phyloP scores from a whole-genome alignment of 495 filamentous ascomycete species.

The Podospora pseudopauciseta region DNA sequence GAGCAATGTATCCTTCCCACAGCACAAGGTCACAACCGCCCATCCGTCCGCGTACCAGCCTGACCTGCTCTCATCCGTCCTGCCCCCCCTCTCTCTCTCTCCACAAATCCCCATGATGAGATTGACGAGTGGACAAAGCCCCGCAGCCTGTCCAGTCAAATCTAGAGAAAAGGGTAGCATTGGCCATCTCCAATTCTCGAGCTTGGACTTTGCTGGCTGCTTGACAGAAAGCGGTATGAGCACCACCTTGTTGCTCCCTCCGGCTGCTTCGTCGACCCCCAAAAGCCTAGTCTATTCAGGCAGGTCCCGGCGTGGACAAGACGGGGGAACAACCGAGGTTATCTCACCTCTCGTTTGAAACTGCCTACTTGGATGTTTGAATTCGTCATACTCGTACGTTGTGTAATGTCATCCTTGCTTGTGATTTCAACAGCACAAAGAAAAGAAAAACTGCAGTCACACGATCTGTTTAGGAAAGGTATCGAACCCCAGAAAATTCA shows the following conservation, averaged over 20 bases:
- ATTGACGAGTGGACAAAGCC: not conserved
- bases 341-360: not conserved
- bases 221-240: not conserved
- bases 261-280: not conserved
- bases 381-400: not conserved
- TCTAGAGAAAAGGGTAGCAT: not conserved
- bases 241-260: not conserved
- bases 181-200: not conserved
- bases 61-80: not conserved
- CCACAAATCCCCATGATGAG: not conserved
- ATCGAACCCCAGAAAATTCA: not conserved
- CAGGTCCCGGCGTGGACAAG: not conserved
- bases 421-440: not conserved
- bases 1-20: not conserved
- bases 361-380: not conserved
- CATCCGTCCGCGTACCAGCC: not conserved
- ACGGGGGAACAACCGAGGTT: not conserved
- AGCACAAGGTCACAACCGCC: not conserved
- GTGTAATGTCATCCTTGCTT: not conserved
- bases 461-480: not conserved
- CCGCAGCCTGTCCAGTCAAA: not conserved
- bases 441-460: not conserved
- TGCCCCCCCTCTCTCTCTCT: not conserved
- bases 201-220: not conserved
- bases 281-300: not conserved